These are phyloP conservation scores for Aspergillus floridensis DNA, from an alignment of 2,329 filamentous ascomycete species.

Conservation along the genomic window DNA sequence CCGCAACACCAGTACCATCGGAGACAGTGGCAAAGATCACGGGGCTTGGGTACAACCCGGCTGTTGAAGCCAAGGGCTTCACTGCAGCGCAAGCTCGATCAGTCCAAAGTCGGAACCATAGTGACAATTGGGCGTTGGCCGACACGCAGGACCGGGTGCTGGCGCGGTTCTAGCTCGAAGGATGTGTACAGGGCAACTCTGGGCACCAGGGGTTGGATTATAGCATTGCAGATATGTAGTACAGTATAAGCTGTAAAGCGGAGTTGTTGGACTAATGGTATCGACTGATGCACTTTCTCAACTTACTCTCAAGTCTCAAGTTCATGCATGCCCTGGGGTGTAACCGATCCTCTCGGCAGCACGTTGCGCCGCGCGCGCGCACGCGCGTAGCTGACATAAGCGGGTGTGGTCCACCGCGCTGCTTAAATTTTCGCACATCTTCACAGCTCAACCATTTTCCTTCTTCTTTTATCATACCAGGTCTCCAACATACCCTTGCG, in stretches of 20 bases:
- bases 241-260: too few relatives aligned
- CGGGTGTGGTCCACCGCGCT: constrained; percentile 6
- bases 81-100: constrained; percentile 70
- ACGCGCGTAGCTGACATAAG: constrained; percentile 13
- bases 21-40: constrained; percentile 64
- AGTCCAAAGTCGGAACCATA: constrained; percentile 67
- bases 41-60: constrained; percentile 85
- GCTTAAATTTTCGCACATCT: constrained; percentile 21
- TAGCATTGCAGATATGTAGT: background rate
- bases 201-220: background rate
- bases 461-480: constrained; percentile 32
- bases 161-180: constrained; percentile 54
- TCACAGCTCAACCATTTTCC: constrained; percentile 20
- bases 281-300: too few relatives aligned
- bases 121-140: constrained; percentile 72
- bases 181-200: background rate
- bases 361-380: background rate
- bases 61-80: constrained; percentile 83
- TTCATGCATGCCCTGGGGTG: too few relatives aligned
- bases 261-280: too few relatives aligned
- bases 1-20: constrained; percentile 59
- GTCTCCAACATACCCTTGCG: constrained; percentile 49
- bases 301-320: too few relatives aligned
- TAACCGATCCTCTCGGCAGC: background rate
- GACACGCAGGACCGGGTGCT: constrained; percentile 73